Base-by-base conservation (phyloP, 2,329 filamentous ascomycete genomes). In the Dactylellina cionopaga region DNA sequence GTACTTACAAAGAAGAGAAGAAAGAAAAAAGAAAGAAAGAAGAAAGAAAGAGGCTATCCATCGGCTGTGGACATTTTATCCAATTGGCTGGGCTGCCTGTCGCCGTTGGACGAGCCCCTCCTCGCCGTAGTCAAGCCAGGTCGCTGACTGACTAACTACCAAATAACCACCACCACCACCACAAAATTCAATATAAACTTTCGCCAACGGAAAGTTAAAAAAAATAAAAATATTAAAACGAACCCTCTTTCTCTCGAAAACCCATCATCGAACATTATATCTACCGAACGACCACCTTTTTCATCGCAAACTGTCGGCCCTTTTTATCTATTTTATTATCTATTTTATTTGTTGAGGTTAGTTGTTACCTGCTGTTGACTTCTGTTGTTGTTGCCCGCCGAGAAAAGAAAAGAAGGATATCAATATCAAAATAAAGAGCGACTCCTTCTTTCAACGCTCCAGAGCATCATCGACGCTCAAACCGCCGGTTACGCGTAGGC, bases 21-120 rank as follows among this genome's bases (percentile, higher is more conserved):
- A 25, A 51, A n/a, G 35, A 7, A 17, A 31, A 19, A 37, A 37
- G 17, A 27, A 52, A 24, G 17, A 37, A 35, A 19, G 19, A 10
- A 47, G 15, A 25, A 7, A 15, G n/a, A 10, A n/a, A 44, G 41
- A n/a, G 3, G 3, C 39, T 19, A 10, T 11, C 5, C 19, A 25
- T 29, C 44, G 44, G 44, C 44, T 29, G 44, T 47, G 25, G 11
- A 35, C 25, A 29, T 13, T 27, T 55, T 55, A 55, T 37, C 51
- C 51, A 25, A 55, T 55, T 37, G 51, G 51, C 31, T 41, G 27
- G 22, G 6, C 43, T 27, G 15, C 15, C 22, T 19, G 39, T 43
- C 39, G 39, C 13, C 35, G 24, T 55, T 41, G 11, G n/a, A 41
- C 51, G 51, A 55, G 51, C 51, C 51, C 51, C 51, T 55, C 51